A percentile compares a stretch with the other conserved stretches of the same genome.
Evolutionary conservation across 441 rosid genomes (phyloP).

Genomic region (Populus hybrid): DNA sequence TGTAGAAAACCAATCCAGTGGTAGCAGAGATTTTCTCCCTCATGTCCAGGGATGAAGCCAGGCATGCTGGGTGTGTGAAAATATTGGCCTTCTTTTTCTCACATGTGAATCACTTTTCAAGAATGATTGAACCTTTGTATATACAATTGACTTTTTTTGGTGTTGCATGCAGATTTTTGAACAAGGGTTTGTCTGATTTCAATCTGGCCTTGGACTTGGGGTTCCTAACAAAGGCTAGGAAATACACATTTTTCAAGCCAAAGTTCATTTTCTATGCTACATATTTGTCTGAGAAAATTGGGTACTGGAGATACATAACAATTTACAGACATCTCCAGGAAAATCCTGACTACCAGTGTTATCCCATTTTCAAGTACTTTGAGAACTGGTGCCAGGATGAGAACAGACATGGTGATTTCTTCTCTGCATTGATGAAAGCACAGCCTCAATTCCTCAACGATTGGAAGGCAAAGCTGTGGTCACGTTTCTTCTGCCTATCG

Average conservation of each 20-base stretch:
- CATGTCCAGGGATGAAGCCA: slow-evolving; percentile 99
- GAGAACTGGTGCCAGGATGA: slow-evolving; percentile 99
- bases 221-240: slow-evolving; percentile 92
- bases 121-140: background rate
- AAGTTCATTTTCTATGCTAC: slow-evolving; percentile 98
- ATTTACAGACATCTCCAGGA: slow-evolving; percentile 87
- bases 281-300: slow-evolving; percentile 90
- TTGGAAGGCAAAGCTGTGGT: slow-evolving; percentile 95
- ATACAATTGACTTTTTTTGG: background rate
- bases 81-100: background rate
- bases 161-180: slow-evolving; percentile 60
- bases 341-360: slow-evolving; percentile 83
- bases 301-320: slow-evolving; percentile 95
- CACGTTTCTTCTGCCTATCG: slow-evolving; percentile 94
- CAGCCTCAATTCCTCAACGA: slow-evolving; percentile 98
- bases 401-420: slow-evolving; percentile 97
- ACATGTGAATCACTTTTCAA: background rate
- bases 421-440: slow-evolving; percentile 93
- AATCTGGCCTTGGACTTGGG: slow-evolving; percentile 95
- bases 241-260: slow-evolving; percentile 96
- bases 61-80: slow-evolving; percentile 88
- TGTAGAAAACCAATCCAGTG: slow-evolving; percentile 96
- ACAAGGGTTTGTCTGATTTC: slow-evolving; percentile 98
- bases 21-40: slow-evolving; percentile 98
- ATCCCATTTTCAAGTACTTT: slow-evolving; percentile 95